Conservation (phyloP, 805 yeast genomes). For the Monosporozyma siamensis region DNA sequence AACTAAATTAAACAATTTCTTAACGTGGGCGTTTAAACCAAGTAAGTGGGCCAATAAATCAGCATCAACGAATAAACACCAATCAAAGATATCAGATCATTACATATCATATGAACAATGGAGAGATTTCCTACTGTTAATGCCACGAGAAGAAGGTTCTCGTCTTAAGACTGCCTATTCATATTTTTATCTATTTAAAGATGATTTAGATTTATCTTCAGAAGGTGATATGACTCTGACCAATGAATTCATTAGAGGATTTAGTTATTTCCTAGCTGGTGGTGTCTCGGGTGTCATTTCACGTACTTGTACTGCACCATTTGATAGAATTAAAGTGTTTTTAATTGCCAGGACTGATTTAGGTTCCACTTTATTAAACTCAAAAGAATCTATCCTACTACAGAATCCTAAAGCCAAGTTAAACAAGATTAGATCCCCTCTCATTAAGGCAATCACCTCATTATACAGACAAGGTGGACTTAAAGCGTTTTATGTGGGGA, state of each 20-base stretch:
- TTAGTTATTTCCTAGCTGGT: conserved; percentile 89
- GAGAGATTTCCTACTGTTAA: conserved; percentile 68
- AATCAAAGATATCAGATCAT: too few relatives aligned
- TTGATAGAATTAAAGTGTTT: conserved; percentile 89
- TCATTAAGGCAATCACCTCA: conserved; percentile 69
- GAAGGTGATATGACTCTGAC: conserved; percentile 89
- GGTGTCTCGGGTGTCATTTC: conserved; percentile 94
- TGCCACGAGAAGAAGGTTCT: conserved; percentile 74
- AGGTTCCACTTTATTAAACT: conserved; percentile 56
- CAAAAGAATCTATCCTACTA: conserved; percentile 40
- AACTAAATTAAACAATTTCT: conserved; percentile 16
- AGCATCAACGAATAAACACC: too few relatives aligned
- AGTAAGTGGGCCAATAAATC: too few relatives aligned
- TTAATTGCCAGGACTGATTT: conserved; percentile 84
- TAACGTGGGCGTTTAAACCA: conserved; percentile 25
- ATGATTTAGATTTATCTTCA: conserved; percentile 71
- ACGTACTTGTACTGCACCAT: conserved; percentile 94
- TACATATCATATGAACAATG: conserved; percentile 77
- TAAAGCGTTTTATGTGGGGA: conserved; percentile 84
- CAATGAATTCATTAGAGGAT: conserved; percentile 68
- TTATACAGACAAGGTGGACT: conserved; percentile 85
- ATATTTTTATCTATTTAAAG: conserved; percentile 48
- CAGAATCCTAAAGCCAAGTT: conserved; percentile 32
- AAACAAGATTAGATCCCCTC: conserved; percentile 57
- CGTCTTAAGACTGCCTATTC: conserved; percentile 72